Conservation (phyloP, 176 grass and related monocot species). For the Bonia amplexicaulis region DNA sequence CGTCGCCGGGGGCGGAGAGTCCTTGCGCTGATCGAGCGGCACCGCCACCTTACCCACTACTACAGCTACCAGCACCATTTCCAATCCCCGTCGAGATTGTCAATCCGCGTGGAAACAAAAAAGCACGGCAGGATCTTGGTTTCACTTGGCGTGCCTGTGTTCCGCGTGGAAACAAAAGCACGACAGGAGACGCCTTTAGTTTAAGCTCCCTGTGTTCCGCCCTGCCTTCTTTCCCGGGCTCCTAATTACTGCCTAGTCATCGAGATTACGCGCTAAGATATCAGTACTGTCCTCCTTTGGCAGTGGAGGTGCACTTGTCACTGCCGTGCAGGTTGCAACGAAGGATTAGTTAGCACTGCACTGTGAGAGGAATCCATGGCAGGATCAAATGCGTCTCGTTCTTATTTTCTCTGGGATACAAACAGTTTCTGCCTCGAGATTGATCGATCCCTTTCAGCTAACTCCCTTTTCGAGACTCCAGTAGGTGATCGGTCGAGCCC, state of each 20-base stretch:
- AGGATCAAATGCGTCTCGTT: not conserved
- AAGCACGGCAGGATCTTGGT: not conserved
- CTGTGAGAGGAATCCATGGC: not conserved
- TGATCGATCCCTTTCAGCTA: not conserved
- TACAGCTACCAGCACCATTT: not conserved
- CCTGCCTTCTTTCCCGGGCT: constrained; percentile 24
- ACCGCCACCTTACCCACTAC: not conserved
- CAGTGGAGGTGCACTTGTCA: too few relatives aligned
- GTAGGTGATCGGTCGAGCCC: not conserved
- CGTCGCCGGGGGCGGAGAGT: not conserved
- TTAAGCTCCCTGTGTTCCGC: constrained; percentile 17
- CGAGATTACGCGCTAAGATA: too few relatives aligned
- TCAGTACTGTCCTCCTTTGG: not conserved
- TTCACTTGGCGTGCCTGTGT: not conserved
- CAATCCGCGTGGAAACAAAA: not conserved
- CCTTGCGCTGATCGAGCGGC: constrained; percentile 8
- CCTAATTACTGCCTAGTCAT: not conserved
- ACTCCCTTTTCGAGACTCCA: not conserved
- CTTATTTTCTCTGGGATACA: not conserved
- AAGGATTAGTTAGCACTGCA: not conserved
- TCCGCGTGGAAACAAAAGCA: not conserved
- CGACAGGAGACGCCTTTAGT: not conserved
- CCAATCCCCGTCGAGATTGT: not conserved
- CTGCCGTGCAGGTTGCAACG: not conserved
- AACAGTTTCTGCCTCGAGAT: not conserved